Evolutionary conservation across 352 stramenopile species (phyloP).

Genomic region (Phytopythium chamaehyphon): DNA sequence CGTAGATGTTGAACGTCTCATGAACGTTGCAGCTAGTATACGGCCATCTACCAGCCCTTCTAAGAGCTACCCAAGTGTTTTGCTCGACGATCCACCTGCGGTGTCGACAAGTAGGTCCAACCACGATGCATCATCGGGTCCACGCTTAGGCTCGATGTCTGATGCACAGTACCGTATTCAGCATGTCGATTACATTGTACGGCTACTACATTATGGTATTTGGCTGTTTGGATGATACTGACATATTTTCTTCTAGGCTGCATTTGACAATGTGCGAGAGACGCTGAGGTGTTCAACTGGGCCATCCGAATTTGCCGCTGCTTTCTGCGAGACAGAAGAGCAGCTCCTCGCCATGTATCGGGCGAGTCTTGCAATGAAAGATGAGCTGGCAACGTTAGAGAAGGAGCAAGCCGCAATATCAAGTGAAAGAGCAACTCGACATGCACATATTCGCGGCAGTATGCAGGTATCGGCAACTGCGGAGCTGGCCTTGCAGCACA

Average conservation of each 20-base stretch:
- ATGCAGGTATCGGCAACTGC: constrained; percentile 24
- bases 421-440: constrained; percentile 25
- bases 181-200: not conserved
- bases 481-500: constrained; percentile 35
- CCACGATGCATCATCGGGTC: not conserved
- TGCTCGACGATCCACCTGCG: not conserved
- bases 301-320: constrained; percentile 31
- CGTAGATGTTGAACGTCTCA: constrained; percentile 55
- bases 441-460: constrained; percentile 28
- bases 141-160: not conserved
- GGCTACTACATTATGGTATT: not conserved
- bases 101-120: not conserved
- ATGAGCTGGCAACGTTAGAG: constrained; percentile 39
- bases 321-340: constrained; percentile 53
- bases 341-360: constrained; percentile 68
- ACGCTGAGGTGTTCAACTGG: constrained; percentile 21
- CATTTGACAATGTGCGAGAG: constrained; percentile 23
- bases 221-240: too few relatives aligned
- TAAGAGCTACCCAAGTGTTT: not conserved
- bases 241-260: too few relatives aligned
- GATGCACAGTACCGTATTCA: not conserved
- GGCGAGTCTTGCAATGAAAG: constrained; percentile 39
- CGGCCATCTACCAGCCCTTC: not conserved
- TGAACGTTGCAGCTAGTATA: constrained; percentile 23
- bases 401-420: constrained; percentile 22